Percentiles rank a stretch among this genome's conserved stretches.
phyloP scores from a whole-genome alignment of 2,329 filamentous ascomycete genomes.

The Sarocladium brachiariae region DNA sequence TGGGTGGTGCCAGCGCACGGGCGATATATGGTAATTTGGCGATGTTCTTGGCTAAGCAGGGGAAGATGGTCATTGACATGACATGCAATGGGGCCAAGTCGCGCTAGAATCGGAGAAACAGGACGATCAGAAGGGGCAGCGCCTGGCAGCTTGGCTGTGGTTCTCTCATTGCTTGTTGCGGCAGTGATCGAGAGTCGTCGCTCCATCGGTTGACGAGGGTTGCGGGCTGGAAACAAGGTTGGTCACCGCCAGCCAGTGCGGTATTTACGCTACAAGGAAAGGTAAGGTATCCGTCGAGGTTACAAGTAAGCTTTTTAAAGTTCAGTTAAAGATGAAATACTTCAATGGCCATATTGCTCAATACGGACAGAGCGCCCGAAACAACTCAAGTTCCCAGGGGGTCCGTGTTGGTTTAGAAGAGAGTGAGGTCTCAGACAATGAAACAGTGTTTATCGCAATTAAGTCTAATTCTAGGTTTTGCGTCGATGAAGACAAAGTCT shows the following conservation, averaged over 20 bases:
- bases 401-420: too few relatives aligned
- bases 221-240: too few relatives aligned
- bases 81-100: not conserved
- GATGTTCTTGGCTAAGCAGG: not conserved
- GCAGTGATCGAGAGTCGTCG: too few relatives aligned
- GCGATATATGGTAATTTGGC: too few relatives aligned
- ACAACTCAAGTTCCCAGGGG: not conserved
- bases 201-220: too few relatives aligned
- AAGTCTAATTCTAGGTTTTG: constrained; percentile 2
- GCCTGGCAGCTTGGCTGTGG: not conserved
- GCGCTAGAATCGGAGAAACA: constrained; percentile 7
- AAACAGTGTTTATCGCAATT: constrained; percentile 6
- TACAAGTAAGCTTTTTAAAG: not conserved
- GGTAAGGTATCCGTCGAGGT: not conserved
- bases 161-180: not conserved
- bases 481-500: not conserved
- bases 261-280: too few relatives aligned
- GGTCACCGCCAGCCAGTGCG: too few relatives aligned
- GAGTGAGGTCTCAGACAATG: not conserved
- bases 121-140: constrained; percentile 1
- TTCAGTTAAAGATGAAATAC: not conserved
- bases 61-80: not conserved
- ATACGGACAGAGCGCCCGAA: not conserved
- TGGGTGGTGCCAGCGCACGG: too few relatives aligned
- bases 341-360: not conserved